These are phyloP conservation scores for Dimocarpus longan DNA, from an alignment of 345 rosid genomes.

Conservation along the genomic window DNA sequence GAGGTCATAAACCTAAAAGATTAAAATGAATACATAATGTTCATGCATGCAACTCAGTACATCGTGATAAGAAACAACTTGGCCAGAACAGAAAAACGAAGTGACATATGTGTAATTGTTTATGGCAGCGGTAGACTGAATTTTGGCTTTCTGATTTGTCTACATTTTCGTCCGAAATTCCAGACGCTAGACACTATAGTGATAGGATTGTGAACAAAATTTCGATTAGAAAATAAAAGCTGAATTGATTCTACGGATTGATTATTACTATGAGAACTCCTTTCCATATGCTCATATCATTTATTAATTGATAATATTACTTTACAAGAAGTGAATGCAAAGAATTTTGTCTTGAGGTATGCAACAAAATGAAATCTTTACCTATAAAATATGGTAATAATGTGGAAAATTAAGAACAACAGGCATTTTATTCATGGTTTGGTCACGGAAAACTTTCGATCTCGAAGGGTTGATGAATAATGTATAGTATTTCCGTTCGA, in stretches of 20 bases:
- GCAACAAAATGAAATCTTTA: constrained; percentile 10
- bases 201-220: too few species aligned
- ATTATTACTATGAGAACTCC: neutral
- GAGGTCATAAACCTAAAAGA: too few species aligned
- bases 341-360: neutral
- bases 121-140: too few species aligned
- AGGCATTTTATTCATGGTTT: constrained; percentile 16
- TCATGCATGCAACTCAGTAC: too few species aligned
- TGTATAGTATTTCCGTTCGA: constrained; percentile 67
- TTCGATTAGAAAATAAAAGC: neutral
- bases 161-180: too few species aligned
- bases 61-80: too few species aligned
- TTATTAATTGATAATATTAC: neutral
- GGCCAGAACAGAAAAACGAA: too few species aligned
- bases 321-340: constrained; percentile 3
- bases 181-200: too few species aligned
- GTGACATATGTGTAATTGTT: too few species aligned
- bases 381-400: constrained; percentile 10
- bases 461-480: constrained; percentile 73
- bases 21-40: too few species aligned
- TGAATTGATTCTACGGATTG: neutral
- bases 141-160: too few species aligned
- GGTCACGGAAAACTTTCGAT: constrained; percentile 67
- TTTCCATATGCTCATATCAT: neutral
- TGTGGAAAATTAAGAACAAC: neutral